Percentiles rank a stretch among this genome's conserved stretches.
Evolutionary conservation across 495 filamentous ascomycete genomes (phyloP).

Genomic region (Lasiosphaeria hispida): DNA sequence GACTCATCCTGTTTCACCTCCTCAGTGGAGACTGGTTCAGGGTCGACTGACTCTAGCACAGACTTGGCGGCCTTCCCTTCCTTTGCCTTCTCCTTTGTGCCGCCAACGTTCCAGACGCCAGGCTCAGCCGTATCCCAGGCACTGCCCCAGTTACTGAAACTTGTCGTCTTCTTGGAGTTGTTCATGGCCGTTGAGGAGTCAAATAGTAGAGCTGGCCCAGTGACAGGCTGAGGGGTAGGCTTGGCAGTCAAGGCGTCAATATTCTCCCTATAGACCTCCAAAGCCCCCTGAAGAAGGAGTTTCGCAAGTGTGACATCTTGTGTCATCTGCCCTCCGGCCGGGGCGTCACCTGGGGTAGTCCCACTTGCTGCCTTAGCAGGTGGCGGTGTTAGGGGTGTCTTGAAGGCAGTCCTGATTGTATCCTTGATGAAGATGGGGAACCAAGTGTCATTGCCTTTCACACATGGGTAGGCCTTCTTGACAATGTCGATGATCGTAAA

Average conservation of each 20-base stretch:
- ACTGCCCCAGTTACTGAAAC: too few relatives aligned
- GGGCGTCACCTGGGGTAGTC: too few relatives aligned
- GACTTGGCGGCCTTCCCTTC: too few relatives aligned
- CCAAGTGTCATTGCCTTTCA: slow-evolving; percentile 1
- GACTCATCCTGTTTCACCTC: neutral
- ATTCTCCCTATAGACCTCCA: slow-evolving; percentile 5
- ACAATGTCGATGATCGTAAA: slow-evolving; percentile 10
- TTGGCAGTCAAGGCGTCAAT: slow-evolving; percentile 8
- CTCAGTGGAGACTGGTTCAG: neutral
- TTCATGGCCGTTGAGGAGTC: too few relatives aligned
- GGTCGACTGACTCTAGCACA: too few relatives aligned
- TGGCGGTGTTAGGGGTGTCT: neutral
- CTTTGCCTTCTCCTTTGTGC: too few relatives aligned
- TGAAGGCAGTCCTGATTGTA: slow-evolving; percentile 2
- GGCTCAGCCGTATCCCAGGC: too few relatives aligned
- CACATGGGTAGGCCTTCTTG: neutral
- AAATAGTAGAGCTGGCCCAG: too few relatives aligned
- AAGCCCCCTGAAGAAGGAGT: neutral
- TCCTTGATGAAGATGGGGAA: slow-evolving; percentile 5
- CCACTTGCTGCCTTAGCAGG: too few relatives aligned
- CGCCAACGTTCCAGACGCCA: too few relatives aligned
- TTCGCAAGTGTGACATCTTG: neutral
- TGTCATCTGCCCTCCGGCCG: too few relatives aligned
- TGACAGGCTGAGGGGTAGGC: neutral
- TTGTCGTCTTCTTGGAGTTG: too few relatives aligned